phyloP scores from a whole-genome alignment of 75 land plant genomes.

The Picea glauca region DNA sequence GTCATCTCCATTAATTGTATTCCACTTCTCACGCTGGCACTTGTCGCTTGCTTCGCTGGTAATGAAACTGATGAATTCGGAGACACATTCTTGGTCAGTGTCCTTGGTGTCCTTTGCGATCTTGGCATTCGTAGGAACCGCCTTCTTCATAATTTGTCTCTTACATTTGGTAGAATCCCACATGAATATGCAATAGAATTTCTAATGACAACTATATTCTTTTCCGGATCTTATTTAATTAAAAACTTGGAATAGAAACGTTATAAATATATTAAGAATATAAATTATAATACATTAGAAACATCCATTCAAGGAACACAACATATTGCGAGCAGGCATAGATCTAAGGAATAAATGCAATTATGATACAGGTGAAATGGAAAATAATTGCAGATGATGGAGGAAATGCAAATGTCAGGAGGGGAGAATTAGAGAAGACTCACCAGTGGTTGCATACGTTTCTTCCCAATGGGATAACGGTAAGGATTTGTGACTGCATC shows the following conservation, averaged over 20 bases:
- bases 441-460: constrained; percentile 87
- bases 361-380: background rate
- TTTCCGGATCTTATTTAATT: too few species aligned
- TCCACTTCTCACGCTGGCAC: background rate
- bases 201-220: too few species aligned
- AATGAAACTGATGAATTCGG: constrained; percentile 50
- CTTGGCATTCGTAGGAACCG: constrained; percentile 17
- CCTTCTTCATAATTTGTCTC: too few species aligned
- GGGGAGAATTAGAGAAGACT: constrained; percentile 6
- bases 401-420: too few species aligned
- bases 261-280: too few species aligned
- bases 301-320: background rate
- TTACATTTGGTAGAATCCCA: constrained; percentile 10
- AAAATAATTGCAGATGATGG: background rate
- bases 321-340: background rate
- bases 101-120: constrained; percentile 46
- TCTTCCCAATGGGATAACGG: constrained; percentile 89
- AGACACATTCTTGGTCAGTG: constrained; percentile 45
- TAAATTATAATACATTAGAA: background rate
- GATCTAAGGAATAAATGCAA: background rate
- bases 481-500: constrained; percentile 79
- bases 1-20: too few species aligned
- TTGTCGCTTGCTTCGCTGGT: constrained; percentile 3
- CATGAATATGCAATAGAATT: too few species aligned
- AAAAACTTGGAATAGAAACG: too few species aligned